These are phyloP conservation scores for Epichloe scottii DNA, from an alignment of 2,329 filamentous ascomycete species.

Conservation along the genomic window DNA sequence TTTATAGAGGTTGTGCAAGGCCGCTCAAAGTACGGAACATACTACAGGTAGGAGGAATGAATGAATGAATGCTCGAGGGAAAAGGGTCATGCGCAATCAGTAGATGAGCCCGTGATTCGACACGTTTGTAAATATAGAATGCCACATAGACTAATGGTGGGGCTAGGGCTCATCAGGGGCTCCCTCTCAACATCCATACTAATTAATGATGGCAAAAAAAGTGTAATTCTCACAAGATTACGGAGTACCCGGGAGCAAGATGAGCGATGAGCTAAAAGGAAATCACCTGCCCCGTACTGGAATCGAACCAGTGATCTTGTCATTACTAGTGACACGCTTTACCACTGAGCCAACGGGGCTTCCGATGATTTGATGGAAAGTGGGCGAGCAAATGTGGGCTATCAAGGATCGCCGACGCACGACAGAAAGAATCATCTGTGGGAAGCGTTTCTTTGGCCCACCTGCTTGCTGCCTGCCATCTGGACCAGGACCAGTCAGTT, in stretches of 20 bases:
- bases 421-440: not conserved
- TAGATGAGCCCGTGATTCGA: not conserved
- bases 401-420: not conserved
- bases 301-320: conserved; percentile 25
- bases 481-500: too few species aligned
- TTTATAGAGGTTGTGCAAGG: conserved; percentile 29
- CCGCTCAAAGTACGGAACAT: conserved; percentile 27
- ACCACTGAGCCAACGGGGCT: conserved; percentile 24
- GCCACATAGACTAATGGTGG: too few species aligned
- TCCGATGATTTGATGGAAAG: not conserved
- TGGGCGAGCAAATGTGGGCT: not conserved
- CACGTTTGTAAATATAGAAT: not conserved
- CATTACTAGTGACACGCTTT: conserved; percentile 25
- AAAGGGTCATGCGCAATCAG: not conserved
- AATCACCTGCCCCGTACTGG: conserved; percentile 17
- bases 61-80: too few species aligned
- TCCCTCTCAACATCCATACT: too few species aligned
- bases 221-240: not conserved
- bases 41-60: conserved; percentile 9
- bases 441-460: not conserved
- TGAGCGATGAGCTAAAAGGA: not conserved
- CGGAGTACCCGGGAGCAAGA: not conserved
- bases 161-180: too few species aligned
- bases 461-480: not conserved
- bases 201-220: too few species aligned